Base-by-base conservation (phyloP, 176 grass and related monocot genomes). In the Typha latifolia region DNA sequence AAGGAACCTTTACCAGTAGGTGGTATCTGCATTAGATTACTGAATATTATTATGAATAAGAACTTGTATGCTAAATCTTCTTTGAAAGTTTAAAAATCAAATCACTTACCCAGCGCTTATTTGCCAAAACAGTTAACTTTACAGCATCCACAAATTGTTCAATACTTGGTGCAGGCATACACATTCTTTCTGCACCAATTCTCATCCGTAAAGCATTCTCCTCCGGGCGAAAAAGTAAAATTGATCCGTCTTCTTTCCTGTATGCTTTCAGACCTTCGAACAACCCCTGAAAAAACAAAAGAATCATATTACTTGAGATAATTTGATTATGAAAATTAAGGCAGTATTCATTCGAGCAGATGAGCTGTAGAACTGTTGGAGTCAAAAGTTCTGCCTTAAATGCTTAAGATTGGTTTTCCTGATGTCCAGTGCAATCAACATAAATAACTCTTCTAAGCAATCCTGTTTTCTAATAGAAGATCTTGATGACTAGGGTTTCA, bases 191-290 rank as follows among this genome's bases (percentile, higher is more conserved):
- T 21, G 94, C 89, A 76, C 94, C 94, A 47, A 62, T 82, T 80
- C 49, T 88, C 94, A 97, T 92, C 76, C 89, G 68, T 61, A 74
- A 47, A 5, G 85, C 94, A 79, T 97, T 97, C 86, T 97, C 94
- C 62, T 92, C 65, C 0, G 94, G 94, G 21, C 89, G 94, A 86
- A 97, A 92, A 67, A 97, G 82, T 67, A 92, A 61, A 78, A 97
- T 87, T 22, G 94, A 82, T 12, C 81, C 89, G 70, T 92, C 88
- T 61, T 63, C 62, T 78, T 69, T 92, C 71, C 73, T 90, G 67
- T 92, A 92, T 2, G 94, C 85, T 55, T 97, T 97, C 21, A 92
- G 49, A 70, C 94, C 94, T 76, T 92, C 94, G 71, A 97, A 97
- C 32, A 97, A 76, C 68, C 88, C 89, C 94, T 97, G 75, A 16